Base-by-base conservation (phyloP, 1,284 basidiomycete species). In the Cutaneotrichosporon sp. region DNA sequence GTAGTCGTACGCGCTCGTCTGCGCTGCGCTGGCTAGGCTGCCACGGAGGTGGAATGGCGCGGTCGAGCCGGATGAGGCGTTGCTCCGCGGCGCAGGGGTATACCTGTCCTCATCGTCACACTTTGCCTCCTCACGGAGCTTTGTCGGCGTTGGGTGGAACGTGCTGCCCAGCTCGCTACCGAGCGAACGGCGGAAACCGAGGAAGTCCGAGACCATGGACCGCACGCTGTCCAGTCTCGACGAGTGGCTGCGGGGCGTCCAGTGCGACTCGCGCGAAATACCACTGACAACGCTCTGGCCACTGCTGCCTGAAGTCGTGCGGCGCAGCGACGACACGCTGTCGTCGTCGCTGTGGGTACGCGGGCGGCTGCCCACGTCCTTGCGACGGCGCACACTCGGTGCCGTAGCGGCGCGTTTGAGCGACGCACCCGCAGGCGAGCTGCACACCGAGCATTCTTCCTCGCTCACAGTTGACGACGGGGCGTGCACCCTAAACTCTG, bases 161-260 rank as follows among this genome's bases (percentile, higher is more conserved):
- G 20, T 36, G 46, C 51, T 53, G 30, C 57, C 57, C 3, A 59
- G 49, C 38, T 71, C 69, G 33, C 62, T 65, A 5, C 66, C 65
- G 4, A 71, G 58, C 0, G 66, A 64, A 12, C 66, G 55, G 17
- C 33, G 51, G 8, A 21, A 33, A 8, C 44, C 53, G 2, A 55
- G 13, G 15, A 48, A 52, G 17, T 55, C 54, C n/a, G 57, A 55
- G 18, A 52, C 30, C 34, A 51, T 48, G 17, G 54, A 55, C n/a
- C 54, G 48, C n/a, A 59, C 53, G 22, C 57, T 59, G 50, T 49
- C 50, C 39, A 52, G 44, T 17, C 40, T 44, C 1, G 47, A 44
- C 33, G 22, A 23, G 8, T 36, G 21, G n/a, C 33, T 35, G 17
- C 48, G 22, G 17, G 10, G 17, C 3, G 39, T 12, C 39, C 13